A percentile compares a stretch with the other conserved stretches of the same genome.
phyloP scores from a whole-genome alignment of 441 rosid species.

The Populus hybrid region DNA sequence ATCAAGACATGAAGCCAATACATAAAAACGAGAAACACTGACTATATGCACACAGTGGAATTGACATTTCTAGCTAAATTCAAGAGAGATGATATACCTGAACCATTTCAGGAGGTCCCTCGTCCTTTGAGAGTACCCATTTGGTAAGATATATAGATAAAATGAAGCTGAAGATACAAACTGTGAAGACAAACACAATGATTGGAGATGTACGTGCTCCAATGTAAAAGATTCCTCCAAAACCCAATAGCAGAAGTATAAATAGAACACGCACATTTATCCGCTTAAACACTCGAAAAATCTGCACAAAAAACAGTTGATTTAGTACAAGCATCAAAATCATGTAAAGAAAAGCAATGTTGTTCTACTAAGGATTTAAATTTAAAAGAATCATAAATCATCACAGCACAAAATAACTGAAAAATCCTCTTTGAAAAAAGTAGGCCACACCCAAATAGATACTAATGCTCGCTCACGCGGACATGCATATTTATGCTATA shows the following conservation, averaged over 20 bases:
- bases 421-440: background rate
- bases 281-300: conserved; percentile 75
- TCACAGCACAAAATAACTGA: background rate
- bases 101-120: conserved; percentile 97
- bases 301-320: conserved; percentile 44
- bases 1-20: conserved; percentile 21
- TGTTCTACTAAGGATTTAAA: background rate
- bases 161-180: conserved; percentile 84
- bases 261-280: conserved; percentile 80
- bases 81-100: conserved; percentile 49
- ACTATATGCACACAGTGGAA: background rate
- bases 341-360: background rate
- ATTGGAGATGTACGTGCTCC: conserved; percentile 94
- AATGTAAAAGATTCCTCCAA: conserved; percentile 74
- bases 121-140: conserved; percentile 98
- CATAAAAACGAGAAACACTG: background rate
- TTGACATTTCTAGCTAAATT: conserved; percentile 9
- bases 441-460: background rate
- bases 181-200: conserved; percentile 82
- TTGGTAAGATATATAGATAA: conserved; percentile 74
- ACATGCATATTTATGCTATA: background rate
- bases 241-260: conserved; percentile 60
- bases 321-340: background rate
- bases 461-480: background rate
- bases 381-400: background rate